phyloP scores from a whole-genome alignment of 2,329 filamentous ascomycete species.

The Fusarium coicis region DNA sequence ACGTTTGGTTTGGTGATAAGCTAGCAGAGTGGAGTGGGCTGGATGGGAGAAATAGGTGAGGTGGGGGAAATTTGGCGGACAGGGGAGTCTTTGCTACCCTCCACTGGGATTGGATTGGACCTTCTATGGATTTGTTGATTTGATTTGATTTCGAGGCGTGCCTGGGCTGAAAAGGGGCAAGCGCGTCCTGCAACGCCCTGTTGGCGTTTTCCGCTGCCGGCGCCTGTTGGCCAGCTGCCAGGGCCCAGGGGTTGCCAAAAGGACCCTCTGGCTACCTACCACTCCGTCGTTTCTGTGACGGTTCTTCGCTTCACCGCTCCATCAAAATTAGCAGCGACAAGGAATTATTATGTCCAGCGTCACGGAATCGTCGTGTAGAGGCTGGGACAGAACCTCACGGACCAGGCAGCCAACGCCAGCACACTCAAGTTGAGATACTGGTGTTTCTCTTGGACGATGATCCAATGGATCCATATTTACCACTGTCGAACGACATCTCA shows the following conservation, averaged over 20 bases:
- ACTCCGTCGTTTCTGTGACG: conserved; percentile 19
- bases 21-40: conserved; percentile 37
- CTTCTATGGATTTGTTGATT: conserved; percentile 51
- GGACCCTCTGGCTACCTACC: conserved; percentile 19
- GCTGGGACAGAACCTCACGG: neutral
- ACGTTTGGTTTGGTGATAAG: conserved; percentile 44
- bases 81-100: conserved; percentile 47
- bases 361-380: neutral
- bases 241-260: conserved; percentile 19
- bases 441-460: conserved; percentile 33
- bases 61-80: conserved; percentile 59
- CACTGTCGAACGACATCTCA: conserved; percentile 37
- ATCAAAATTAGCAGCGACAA: conserved; percentile 17
- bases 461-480: conserved; percentile 42
- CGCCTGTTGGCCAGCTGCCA: conserved; percentile 37
- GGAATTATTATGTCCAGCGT: conserved; percentile 15
- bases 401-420: neutral
- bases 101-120: conserved; percentile 41
- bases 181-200: conserved; percentile 47
- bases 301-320: conserved; percentile 37
- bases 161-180: conserved; percentile 47
- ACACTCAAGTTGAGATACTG: conserved; percentile 11
- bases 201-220: conserved; percentile 36
- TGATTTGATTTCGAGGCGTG: conserved; percentile 45
- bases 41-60: conserved; percentile 52